phyloP scores from a whole-genome alignment of 768 basidiomycete genomes.

The Calocybe indica region DNA sequence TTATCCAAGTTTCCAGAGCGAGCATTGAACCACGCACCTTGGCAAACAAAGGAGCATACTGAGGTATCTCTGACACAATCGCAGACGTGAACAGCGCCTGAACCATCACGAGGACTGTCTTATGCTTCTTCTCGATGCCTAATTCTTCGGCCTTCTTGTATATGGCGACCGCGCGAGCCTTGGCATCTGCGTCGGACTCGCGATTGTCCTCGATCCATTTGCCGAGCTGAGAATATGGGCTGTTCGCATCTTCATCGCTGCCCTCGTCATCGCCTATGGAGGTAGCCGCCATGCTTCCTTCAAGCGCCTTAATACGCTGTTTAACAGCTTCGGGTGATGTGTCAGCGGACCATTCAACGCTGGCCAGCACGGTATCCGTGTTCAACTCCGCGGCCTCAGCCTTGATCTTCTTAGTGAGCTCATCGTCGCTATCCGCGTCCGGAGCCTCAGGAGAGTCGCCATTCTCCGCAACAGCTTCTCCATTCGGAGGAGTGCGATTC shows the following conservation, averaged over 20 bases:
- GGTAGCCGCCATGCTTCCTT: slow-evolving; percentile 47
- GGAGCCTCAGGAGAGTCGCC: slow-evolving; percentile 30
- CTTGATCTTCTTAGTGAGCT: slow-evolving; percentile 86
- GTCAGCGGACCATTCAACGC: slow-evolving; percentile 90
- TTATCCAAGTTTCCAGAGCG: not conserved
- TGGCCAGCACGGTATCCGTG: slow-evolving; percentile 48
- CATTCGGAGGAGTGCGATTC: slow-evolving; percentile 13
- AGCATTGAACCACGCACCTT: slow-evolving; percentile 48
- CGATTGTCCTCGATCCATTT: slow-evolving; percentile 79
- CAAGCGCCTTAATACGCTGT: slow-evolving; percentile 70
- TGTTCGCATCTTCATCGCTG: slow-evolving; percentile 81
- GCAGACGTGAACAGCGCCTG: slow-evolving; percentile 80
- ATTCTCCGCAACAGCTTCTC: slow-evolving; percentile 33
- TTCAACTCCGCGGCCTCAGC: slow-evolving; percentile 80
- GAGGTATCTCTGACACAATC: slow-evolving; percentile 56
- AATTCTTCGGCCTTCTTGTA: slow-evolving; percentile 88
- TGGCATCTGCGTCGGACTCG: slow-evolving; percentile 37
- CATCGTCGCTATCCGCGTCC: slow-evolving; percentile 82
- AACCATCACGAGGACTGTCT: slow-evolving; percentile 74
- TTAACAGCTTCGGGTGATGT: slow-evolving; percentile 87
- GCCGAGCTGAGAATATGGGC: slow-evolving; percentile 80
- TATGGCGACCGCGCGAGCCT: slow-evolving; percentile 57
- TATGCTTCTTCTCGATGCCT: slow-evolving; percentile 94
- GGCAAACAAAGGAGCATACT: slow-evolving; percentile 62
- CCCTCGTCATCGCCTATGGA: slow-evolving; percentile 74